These are phyloP conservation scores for Knoxdaviesia capensis DNA, from an alignment of 2,329 filamentous ascomycete species.

Conservation along the genomic window DNA sequence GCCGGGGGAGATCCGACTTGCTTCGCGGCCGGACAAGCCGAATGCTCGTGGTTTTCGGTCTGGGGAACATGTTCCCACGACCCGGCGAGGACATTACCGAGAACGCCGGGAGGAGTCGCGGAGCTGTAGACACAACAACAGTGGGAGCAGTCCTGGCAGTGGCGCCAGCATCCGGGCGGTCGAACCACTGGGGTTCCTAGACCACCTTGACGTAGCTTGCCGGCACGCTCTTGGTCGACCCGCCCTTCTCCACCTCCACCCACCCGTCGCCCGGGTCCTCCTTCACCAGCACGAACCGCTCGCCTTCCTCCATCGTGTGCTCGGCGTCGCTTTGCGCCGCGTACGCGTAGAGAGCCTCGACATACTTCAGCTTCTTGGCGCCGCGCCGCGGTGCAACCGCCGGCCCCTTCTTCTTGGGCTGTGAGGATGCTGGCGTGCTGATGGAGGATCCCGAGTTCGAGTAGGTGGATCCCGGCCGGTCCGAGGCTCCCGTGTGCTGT, in stretches of 20 bases:
- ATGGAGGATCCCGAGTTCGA: constrained; percentile 60
- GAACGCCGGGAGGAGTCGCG: no score
- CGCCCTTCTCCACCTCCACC: constrained; percentile 90
- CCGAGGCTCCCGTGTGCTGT: constrained; percentile 23
- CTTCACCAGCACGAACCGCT: constrained; percentile 75
- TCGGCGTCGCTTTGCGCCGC: constrained; percentile 68
- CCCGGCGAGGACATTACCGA: no score
- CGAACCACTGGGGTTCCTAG: constrained; percentile 14
- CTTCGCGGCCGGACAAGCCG: no score
- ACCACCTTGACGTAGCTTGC: constrained; percentile 79
- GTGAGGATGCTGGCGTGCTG: constrained; percentile 7
- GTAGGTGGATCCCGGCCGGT: constrained; percentile 54
- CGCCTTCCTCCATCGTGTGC: constrained; percentile 78
- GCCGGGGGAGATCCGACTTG: no score
- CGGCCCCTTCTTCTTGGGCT: constrained; percentile 65
- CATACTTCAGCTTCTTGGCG: constrained; percentile 85
- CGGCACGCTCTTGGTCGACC: constrained; percentile 71
- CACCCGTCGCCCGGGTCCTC: constrained; percentile 85
- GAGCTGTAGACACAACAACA: no score
- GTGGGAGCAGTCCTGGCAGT: no score
- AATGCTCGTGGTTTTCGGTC: no score
- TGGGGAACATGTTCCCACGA: no score
- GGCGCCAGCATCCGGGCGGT: no score
- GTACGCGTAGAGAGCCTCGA: constrained; percentile 86
- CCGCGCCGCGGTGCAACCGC: constrained; percentile 79